Base-by-base conservation (phyloP, 352 stramenopile species). In the Phytophthora sojae region DNA sequence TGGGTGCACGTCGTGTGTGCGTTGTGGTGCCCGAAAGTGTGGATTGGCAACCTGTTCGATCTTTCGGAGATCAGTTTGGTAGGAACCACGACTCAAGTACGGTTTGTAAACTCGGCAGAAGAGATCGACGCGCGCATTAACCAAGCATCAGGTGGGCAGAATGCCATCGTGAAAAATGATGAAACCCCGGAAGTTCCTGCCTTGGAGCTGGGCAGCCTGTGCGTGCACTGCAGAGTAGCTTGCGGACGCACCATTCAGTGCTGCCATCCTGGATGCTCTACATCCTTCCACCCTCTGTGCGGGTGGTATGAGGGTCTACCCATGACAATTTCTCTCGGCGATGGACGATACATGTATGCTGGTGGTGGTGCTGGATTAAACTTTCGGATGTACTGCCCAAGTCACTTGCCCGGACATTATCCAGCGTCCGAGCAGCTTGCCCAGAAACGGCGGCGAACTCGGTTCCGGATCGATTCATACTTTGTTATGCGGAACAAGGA, bases 1-100 rank as follows among this genome's bases (percentile, higher is more conserved):
- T 98, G 90, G 89, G 90, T 96, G 0, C 92, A 98, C 39, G 80
- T 97, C 5, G 82, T 95, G 11, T 98, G 92, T 54, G 88, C 89
- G n/a, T 57, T 97, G n/a, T 96, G 90, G 85, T 94, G 86, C 51
- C 92, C 92, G 4, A 93, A 90, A 47, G 82, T 94, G 4, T 95
- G 86, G 79, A 95, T 98, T 64, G 89, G 81, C 2, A 92, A 97
- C 59, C 68, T 97, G 15, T 85, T 85, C 19, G 79, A 81, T 15
- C 79, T 97, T 44, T 83, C 78, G 8, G 86, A 91, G n/a, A 95
- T 97, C 76, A 88, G 77, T 54, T 69, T 96, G 15, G 77, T 92
- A 11, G 73, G 82, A 15, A 72, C 62, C 6, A 70, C 67, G 3
- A 77, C 77, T 50, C 64, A 77, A 61, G 55, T 68, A 30, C 83